phyloP scores from a whole-genome alignment of 345 rosid species.

The Citrus sp. region DNA sequence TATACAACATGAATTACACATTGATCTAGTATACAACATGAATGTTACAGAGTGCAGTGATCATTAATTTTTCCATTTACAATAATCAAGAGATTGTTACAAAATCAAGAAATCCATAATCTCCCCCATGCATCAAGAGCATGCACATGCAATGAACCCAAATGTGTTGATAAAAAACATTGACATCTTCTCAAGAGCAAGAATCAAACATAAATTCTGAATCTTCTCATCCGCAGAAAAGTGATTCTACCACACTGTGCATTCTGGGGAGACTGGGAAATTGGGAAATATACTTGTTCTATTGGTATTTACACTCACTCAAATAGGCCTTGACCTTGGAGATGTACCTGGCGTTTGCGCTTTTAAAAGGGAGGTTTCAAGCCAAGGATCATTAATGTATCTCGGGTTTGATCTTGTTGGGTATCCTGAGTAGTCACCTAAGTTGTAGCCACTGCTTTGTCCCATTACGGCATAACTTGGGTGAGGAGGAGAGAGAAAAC shows the following conservation, averaged over 20 bases:
- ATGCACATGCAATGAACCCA: neutral
- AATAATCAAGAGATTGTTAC: conserved; percentile 15
- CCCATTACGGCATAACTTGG: conserved; percentile 45
- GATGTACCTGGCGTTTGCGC: conserved; percentile 46
- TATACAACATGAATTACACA: neutral
- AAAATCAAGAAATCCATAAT: conserved; percentile 5
- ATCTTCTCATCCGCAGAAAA: neutral
- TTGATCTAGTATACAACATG: conserved; percentile 19
- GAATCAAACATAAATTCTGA: neutral
- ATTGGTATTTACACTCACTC: conserved; percentile 36
- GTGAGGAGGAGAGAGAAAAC: conserved; percentile 81
- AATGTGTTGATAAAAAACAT: neutral
- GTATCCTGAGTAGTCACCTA: conserved; percentile 47
- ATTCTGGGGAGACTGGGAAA: conserved; percentile 2
- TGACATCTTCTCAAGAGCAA: neutral
- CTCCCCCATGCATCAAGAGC: neutral
- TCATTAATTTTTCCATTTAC: conserved; percentile 25
- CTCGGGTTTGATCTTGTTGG: conserved; percentile 38
- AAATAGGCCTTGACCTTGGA: conserved; percentile 54
- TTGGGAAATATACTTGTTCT: neutral
- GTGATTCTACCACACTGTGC: conserved; percentile 1
- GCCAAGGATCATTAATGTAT: conserved; percentile 37
- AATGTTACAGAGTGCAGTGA: conserved; percentile 15
- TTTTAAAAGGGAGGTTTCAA: conserved; percentile 39
- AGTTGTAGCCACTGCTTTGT: conserved; percentile 50